A percentile compares a stretch with the other conserved stretches of the same genome.
Evolutionary conservation across 2,329 filamentous ascomycete species (phyloP).

Genomic region (Ophiostoma australiae): DNA sequence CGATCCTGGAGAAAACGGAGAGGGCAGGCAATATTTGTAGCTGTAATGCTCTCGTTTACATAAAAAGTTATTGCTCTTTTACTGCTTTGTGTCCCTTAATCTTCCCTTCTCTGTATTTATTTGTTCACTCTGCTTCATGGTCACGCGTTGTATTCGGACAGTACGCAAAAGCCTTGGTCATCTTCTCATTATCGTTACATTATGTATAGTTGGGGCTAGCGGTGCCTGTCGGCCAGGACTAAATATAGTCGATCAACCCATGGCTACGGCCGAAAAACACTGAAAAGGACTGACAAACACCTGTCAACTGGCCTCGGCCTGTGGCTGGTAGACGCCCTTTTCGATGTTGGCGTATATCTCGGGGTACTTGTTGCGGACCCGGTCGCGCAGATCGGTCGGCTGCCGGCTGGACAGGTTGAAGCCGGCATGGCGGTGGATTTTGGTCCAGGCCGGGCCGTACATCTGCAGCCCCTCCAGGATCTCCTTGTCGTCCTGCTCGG

Average conservation of each 20-base stretch:
- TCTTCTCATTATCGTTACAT: conserved; percentile 9
- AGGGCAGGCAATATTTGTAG: too few species aligned
- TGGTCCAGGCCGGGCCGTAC: conserved; percentile 61
- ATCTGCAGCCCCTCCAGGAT: conserved; percentile 56
- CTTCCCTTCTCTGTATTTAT: not conserved
- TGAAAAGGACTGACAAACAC: not conserved
- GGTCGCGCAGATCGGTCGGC: conserved; percentile 59
- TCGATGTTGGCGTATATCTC: conserved; percentile 54
- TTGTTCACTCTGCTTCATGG: not conserved
- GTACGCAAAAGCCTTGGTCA: not conserved
- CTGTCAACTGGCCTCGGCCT: conserved; percentile 32
- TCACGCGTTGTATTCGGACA: not conserved
- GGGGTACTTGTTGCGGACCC: conserved; percentile 60
- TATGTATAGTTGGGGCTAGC: not conserved
- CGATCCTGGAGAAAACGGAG: too few species aligned
- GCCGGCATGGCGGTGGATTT: conserved; percentile 56
- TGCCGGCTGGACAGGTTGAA: conserved; percentile 56
- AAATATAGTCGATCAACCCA: not conserved
- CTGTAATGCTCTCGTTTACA: too few species aligned
- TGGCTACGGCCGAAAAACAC: not conserved
- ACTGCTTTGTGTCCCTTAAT: too few species aligned
- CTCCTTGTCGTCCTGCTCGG: conserved; percentile 57
- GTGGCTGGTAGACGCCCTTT: conserved; percentile 47
- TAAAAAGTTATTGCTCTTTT: too few species aligned
- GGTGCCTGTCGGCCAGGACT: not conserved